Evolutionary conservation across 1,284 basidiomycete genomes (phyloP), one percentile per base, ranked within the genome.

Genomic region (Cutaneotrichosporon cutaneum): DNA sequence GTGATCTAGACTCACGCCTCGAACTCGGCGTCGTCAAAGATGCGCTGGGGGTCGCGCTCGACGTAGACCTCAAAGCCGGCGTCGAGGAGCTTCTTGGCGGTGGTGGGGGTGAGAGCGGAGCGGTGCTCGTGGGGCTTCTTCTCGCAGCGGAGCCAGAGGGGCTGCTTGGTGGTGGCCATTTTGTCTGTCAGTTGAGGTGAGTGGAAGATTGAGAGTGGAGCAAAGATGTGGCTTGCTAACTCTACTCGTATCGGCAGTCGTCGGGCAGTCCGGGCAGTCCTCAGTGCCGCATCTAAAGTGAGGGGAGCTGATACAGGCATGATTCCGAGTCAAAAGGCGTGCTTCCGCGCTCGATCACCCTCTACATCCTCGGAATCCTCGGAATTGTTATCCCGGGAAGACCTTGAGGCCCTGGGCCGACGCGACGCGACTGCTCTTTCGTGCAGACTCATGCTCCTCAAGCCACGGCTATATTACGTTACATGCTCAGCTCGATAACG

Each of bases 1-100:
- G 6, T 4, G 4, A 11, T 33, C 18, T 4, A 2, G 52, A 84
- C 90, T 76, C 81, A 97, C 94, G 84, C 85, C 80, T 93, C 90
- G 76, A 90, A 99, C 81, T 99, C 95, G 57, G 85, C 82, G 77
- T 99, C 94, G 70, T 92, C 87, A 81, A 99, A 99, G 77, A 97
- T 97, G 67, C 96, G 84, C 81, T 98, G 92, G 60, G 90, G 85
- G 80, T 99, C 95, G 68, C 90, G 85, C 81, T 99, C 95, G 63
- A 99, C 94, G 64, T 83, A 87, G 76, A 99, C 89, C 59, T 90
- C 85, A 81, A 98, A 98, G 56, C 94, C 94, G 52, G 88, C 87
- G 73, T 93, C 89, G 78, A 99, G 88, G 66, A 99, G 86, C 69
- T 85, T 85, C 82, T 91, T 94, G 70, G 94, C 88, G 1, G 93